Evolutionary conservation across 208 protist genomes (phyloP).

Genomic region (Strigomonas oncopelti): DNA sequence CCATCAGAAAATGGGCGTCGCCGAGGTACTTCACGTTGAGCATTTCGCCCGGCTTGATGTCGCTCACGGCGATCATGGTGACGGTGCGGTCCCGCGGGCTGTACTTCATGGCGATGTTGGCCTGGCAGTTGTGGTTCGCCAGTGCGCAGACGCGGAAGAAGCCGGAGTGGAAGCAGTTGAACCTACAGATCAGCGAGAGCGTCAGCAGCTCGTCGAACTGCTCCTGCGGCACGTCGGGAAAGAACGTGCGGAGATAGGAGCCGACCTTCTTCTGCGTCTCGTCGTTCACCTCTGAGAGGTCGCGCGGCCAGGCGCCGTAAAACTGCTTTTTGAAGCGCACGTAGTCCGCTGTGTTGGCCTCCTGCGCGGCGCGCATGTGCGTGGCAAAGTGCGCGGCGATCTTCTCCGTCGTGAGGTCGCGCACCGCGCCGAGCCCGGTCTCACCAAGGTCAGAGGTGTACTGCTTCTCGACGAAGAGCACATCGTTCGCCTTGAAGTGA

Average conservation of each 20-base stretch:
- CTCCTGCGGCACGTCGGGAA: conserved; percentile 36
- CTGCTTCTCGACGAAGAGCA: conserved; percentile 71
- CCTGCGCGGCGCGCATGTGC: conserved; percentile 49
- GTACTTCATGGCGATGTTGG: conserved; percentile 90
- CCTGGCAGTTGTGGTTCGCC: conserved; percentile 82
- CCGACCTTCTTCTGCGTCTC: conserved; percentile 44
- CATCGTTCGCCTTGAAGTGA: conserved; percentile 54
- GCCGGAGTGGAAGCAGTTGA: conserved; percentile 84
- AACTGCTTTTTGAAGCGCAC: conserved; percentile 58
- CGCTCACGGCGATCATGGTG: conserved; percentile 69
- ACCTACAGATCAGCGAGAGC: conserved; percentile 74
- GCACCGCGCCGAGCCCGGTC: conserved; percentile 25
- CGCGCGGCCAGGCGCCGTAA: conserved; percentile 72
- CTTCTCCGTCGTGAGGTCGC: conserved; percentile 43
- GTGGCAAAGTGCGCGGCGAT: conserved; percentile 68
- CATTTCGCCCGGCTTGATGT: conserved; percentile 61
- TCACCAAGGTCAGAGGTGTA: conserved; percentile 60
- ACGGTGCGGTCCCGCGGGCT: conserved; percentile 47
- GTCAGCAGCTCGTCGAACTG: conserved; percentile 65
- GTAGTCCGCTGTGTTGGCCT: conserved; percentile 33
- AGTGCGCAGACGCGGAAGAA: conserved; percentile 85
- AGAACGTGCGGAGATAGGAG: conserved; percentile 24
- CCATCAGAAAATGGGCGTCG: conserved; percentile 77
- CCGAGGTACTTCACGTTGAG: conserved; percentile 88
- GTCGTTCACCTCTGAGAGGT: conserved; percentile 42